Base-by-base conservation (phyloP, 2,329 filamentous ascomycete genomes). In the Trichoderma arundinaceum region DNA sequence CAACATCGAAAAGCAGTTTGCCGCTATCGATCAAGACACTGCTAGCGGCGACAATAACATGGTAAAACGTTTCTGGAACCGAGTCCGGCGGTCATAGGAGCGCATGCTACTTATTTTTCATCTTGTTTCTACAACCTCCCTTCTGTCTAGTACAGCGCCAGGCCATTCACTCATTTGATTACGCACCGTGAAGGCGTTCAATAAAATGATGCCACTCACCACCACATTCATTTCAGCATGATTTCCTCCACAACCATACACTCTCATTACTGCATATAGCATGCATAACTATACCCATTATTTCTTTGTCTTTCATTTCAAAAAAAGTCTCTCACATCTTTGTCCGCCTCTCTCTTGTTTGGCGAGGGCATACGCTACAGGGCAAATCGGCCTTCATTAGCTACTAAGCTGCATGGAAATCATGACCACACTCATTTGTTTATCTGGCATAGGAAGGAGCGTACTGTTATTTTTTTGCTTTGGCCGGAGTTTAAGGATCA, bases 11-110 rank as follows among this genome's bases (percentile, higher is more conserved):
- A 78, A 77, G 68, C 81, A 84, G 49, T 80, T 86, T 65, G 80
- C 82, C 1, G 82, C 83, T 19, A 79, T 87, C 44, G 85, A 88
- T 67, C 81, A 83, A 65, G 77, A 82, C 64, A 77, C 80, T 22
- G 64, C 71, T 7, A 65, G 65, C 10, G 62, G 71, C 3, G 86
- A 88, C 65, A 80, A 79, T 57, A 82, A 84, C 4, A 80, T 86
- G 2, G 83, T 90, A 72, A 89, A 86, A 78, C 83, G 86, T 60
- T 80, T 90, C 64, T 90, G 88, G 87, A 86, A 89, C 68, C 83
- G 82, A 66, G 84, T 90, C 44, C 80, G 83, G 63, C 81, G 84
- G 65, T 73, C 77, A 44, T 79, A 66, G 70, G 17, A 13, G 48
- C 15, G 1, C 32, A 17, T 15, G 10, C 19, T 12, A 19, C 10